Conservation (phyloP, 495 filamentous ascomycete species). For the Aspergillus affinis region DNA sequence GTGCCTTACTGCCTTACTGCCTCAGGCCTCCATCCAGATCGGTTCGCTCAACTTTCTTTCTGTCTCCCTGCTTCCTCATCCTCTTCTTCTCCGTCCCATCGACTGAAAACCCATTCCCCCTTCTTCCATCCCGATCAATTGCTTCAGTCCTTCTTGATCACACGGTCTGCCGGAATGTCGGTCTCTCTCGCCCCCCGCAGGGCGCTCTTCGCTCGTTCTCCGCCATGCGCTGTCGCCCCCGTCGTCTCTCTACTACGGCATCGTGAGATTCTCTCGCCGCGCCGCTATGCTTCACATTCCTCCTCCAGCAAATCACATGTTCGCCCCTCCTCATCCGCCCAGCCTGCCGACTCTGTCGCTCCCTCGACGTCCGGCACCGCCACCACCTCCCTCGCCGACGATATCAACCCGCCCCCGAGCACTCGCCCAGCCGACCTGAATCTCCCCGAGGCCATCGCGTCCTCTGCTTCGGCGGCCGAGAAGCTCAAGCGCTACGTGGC, state of each 20-base stretch:
- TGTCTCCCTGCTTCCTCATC: conserved; percentile 7
- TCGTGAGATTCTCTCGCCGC: neutral
- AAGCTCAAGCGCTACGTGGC: conserved; percentile 40
- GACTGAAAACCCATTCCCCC: too few species aligned
- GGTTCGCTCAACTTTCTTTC: conserved; percentile 3
- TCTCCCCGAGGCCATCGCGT: conserved; percentile 23
- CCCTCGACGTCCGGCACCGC: conserved; percentile 18
- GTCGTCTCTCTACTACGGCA: conserved; percentile 4
- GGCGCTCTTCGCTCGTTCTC: conserved; percentile 6
- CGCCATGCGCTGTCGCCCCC: conserved; percentile 4
- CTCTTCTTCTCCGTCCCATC: neutral
- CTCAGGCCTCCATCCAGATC: conserved; percentile 13
- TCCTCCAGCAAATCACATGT: conserved; percentile 22
- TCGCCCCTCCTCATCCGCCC: conserved; percentile 23
- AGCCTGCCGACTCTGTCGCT: conserved; percentile 14
- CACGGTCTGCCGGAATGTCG: conserved; percentile 11
- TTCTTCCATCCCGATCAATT: neutral
- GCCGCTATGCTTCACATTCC: conserved; percentile 10
- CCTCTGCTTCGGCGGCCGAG: conserved; percentile 22
- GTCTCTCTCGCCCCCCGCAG: conserved; percentile 8
- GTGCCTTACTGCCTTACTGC: conserved; percentile 2
- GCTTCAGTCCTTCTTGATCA: neutral
- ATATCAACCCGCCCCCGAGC: conserved; percentile 42
- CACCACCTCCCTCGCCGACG: conserved; percentile 16
- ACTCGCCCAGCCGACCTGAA: conserved; percentile 37